Percentiles rank a stretch among this genome's conserved stretches.
These are phyloP conservation scores for Fraxinus sp. DNA, from an alignment of 305 asterid species.

Conservation along the genomic window DNA sequence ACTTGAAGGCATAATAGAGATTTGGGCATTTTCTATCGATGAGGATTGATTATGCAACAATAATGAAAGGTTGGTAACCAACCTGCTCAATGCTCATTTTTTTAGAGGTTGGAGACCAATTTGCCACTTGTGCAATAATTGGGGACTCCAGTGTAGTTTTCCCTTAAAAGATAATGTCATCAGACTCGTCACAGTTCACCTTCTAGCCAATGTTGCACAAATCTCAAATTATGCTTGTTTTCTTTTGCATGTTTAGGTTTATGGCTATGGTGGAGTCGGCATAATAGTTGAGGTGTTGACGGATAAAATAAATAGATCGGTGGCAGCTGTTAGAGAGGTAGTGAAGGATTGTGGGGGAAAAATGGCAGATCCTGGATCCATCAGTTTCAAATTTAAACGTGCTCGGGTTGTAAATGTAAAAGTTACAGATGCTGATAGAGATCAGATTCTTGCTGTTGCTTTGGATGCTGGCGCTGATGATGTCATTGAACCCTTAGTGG, in stretches of 20 bases:
- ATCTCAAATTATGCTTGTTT: not conserved
- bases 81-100: not conserved
- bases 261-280: slow-evolving; percentile 94
- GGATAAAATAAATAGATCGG: slow-evolving; percentile 77
- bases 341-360: slow-evolving; percentile 82
- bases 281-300: slow-evolving; percentile 80
- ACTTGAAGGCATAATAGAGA: not conserved
- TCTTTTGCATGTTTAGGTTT: slow-evolving; percentile 45
- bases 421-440: slow-evolving; percentile 63
- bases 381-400: slow-evolving; percentile 78
- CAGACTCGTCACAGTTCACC: not conserved
- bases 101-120: not conserved
- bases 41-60: not conserved
- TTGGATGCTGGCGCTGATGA: slow-evolving; percentile 92
- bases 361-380: slow-evolving; percentile 94
- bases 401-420: slow-evolving; percentile 75
- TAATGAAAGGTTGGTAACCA: not conserved
- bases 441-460: slow-evolving; percentile 70
- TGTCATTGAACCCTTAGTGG: slow-evolving; percentile 65
- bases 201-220: not conserved
- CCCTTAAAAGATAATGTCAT: not conserved
- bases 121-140: not conserved
- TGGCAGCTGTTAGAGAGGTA: slow-evolving; percentile 67
- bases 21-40: not conserved
- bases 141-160: not conserved